Base-by-base conservation (phyloP, 495 filamentous ascomycete species). In the Xylaria venustula region DNA sequence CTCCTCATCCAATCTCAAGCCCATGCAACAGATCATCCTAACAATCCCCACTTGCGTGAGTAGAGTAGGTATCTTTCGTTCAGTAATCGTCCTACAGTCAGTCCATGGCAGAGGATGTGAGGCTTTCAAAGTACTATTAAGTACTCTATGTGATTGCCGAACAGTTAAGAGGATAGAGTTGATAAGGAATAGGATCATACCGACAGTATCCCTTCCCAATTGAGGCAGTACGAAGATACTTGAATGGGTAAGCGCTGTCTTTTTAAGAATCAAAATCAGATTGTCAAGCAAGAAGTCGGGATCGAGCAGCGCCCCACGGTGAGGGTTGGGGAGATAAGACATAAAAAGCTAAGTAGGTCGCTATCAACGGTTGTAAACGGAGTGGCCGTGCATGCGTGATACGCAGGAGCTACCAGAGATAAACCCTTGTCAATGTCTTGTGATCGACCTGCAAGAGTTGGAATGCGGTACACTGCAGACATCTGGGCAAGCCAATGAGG, bases 281-380 rank as follows among this genome's bases (percentile, higher is more conserved):
- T 46, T 19, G 42, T 42, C 54, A 57, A 48, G 42, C 25, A 20
- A 15, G 6, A 20, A 45, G 42, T 17, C 12, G 42, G 42, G 6
- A 20, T 4, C 3, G n/a, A 23, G 6, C 53, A 44, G 23, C 23
- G 53, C 54, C 55, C 32, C 55, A 49, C 22, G 55, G 17, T 32
- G 23, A 26, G 41, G 25, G 45, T 37, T 44, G 55, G 55, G 44
- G 55, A 58, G 55, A 58, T 58, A 58, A 58, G 55, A 57, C 44
- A 19, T 48, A 3, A 28, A 49, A 11, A 25, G 41, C 42, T 12
- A 26, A 42, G 42, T 57, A 41, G 36, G 28, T n/a, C 26, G 36
- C 30, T 34, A 34, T 34, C 30, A 11, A 11, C 7, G 37, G 14
- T 40, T 8, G 14, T 40, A 15, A 3, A 40, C 37, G 37, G 7